These are phyloP conservation scores for Geotrichum carabidarum DNA, from an alignment of 1,139 yeast genomes.

Conservation along the genomic window DNA sequence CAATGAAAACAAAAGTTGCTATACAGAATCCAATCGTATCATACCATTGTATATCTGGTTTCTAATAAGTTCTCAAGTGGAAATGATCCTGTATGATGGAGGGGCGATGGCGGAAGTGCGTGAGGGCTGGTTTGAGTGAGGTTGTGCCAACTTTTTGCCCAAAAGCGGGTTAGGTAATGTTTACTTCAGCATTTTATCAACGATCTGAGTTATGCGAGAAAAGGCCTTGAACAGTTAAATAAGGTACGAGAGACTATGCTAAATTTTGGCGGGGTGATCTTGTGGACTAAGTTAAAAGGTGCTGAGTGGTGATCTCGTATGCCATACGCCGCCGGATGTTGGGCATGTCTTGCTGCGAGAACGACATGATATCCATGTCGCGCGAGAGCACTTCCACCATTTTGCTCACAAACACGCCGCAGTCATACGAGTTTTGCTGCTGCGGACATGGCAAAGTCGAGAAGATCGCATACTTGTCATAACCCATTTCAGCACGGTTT, in stretches of 20 bases:
- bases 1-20: neutral
- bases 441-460: conserved; percentile 60
- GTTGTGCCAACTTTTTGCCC: neutral
- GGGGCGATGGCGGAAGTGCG: neutral
- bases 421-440: conserved; percentile 86
- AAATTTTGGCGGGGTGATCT: neutral
- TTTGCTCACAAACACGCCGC: conserved; percentile 91
- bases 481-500: conserved; percentile 38
- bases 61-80: neutral
- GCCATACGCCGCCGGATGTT: conserved; percentile 69
- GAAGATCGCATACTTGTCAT: conserved; percentile 27
- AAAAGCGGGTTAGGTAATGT: neutral
- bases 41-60: conserved; percentile 8
- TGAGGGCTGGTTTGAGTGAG: neutral
- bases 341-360: conserved; percentile 66
- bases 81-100: neutral
- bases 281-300: neutral
- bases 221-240: too few species aligned
- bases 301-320: conserved; percentile 38
- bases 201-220: too few species aligned
- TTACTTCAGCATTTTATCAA: neutral
- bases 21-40: neutral
- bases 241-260: neutral
- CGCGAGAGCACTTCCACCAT: conserved; percentile 58
- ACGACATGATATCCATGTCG: conserved; percentile 45